These are phyloP conservation scores for Sarcocystis neurona DNA, from an alignment of 169 alveolate genomes.

Conservation along the genomic window DNA sequence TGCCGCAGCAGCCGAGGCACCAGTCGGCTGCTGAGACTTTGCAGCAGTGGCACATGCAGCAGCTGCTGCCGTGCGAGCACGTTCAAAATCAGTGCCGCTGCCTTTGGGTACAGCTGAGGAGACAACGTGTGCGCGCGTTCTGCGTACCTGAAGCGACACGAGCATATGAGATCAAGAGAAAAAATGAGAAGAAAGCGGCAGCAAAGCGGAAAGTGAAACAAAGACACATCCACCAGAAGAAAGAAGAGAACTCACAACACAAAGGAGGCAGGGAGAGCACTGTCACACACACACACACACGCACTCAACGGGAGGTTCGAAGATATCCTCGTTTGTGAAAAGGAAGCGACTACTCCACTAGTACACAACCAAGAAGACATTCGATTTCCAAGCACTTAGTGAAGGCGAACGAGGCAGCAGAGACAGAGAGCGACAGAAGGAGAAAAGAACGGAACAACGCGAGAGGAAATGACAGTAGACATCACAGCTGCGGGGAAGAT, in stretches of 20 bases:
- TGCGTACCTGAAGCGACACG: slow-evolving; percentile 15
- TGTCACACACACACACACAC: neutral
- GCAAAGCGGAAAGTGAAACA: neutral
- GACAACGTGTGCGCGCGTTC: slow-evolving; percentile 7
- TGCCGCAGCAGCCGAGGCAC: neutral
- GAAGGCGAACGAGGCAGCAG: too few relatives aligned
- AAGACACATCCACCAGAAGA: neutral
- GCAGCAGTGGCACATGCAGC: neutral
- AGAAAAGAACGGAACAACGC: too few relatives aligned
- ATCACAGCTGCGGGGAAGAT: too few relatives aligned
- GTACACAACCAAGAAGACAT: too few relatives aligned
- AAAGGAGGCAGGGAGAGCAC: neutral
- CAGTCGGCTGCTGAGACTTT: neutral
- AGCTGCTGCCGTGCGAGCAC: slow-evolving; percentile 16
- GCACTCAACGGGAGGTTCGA: neutral
- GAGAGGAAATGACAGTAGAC: too few relatives aligned
- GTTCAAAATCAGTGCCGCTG: slow-evolving; percentile 13
- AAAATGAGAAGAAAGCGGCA: neutral
- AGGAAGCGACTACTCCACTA: too few relatives aligned
- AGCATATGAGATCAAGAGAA: too few relatives aligned
- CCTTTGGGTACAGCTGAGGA: neutral
- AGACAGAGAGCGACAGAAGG: too few relatives aligned
- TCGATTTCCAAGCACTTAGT: too few relatives aligned
- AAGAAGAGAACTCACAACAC: neutral
- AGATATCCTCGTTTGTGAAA: neutral